Percentiles rank a stretch among this genome's conserved stretches.
Evolutionary conservation across 768 basidiomycete species (phyloP).

Genomic region (Pleurotus citrinopileatus): DNA sequence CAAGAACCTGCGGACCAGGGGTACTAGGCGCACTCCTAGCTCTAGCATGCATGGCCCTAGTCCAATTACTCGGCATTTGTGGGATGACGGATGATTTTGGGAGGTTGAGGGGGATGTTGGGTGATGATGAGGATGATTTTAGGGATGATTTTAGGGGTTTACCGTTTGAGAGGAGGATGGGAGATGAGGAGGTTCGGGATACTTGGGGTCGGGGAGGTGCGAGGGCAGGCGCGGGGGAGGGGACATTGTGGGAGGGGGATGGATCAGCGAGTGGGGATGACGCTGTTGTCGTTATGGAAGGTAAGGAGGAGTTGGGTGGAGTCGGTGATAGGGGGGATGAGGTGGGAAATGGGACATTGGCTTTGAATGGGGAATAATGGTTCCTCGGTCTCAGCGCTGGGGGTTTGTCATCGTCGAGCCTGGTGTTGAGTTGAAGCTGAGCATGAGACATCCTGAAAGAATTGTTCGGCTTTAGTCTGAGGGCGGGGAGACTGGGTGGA

Average conservation of each 20-base stretch:
- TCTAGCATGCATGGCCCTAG: conserved; percentile 24
- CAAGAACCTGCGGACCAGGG: conserved; percentile 23
- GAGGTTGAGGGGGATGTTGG: conserved; percentile 38
- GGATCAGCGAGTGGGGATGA: conserved; percentile 20
- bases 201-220: conserved; percentile 28
- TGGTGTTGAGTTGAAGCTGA: conserved; percentile 16
- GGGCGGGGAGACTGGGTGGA: too few relatives aligned
- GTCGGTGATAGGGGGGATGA: conserved; percentile 25
- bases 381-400: conserved; percentile 21
- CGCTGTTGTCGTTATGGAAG: conserved; percentile 25
- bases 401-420: conserved; percentile 24
- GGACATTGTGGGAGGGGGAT: conserved; percentile 12
- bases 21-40: conserved; percentile 61
- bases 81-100: conserved; percentile 17
- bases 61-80: conserved; percentile 15
- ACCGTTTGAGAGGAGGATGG: conserved; percentile 65
- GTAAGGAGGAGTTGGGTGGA: conserved; percentile 18
- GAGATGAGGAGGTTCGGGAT: conserved; percentile 33
- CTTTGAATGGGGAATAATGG: conserved; percentile 8
- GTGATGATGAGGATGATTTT: conserved; percentile 57
- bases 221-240: conserved; percentile 14
- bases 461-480: conserved; percentile 20
- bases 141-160: conserved; percentile 87
- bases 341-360: conserved; percentile 41
- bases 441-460: conserved; percentile 17